Conservation (phyloP, 306 rosid genomes). For the Senna tora region DNA sequence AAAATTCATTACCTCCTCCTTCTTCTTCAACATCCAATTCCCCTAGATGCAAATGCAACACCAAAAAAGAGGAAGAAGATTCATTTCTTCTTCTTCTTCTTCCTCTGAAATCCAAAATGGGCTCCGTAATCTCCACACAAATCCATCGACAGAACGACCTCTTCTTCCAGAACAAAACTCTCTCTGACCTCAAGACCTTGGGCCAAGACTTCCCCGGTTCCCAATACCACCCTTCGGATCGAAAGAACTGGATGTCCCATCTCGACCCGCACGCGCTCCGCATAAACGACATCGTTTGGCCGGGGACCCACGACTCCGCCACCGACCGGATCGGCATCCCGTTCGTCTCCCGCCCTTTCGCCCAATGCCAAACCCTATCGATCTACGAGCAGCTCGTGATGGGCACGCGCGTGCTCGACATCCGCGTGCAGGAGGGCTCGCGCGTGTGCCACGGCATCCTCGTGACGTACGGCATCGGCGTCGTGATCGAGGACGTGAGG, state of each 20-base stretch:
- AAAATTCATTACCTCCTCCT: neutral
- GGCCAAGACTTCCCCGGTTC: conserved; percentile 66
- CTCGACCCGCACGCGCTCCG: conserved; percentile 56
- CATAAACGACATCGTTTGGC: conserved; percentile 76
- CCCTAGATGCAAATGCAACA: neutral
- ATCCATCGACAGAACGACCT: conserved; percentile 56
- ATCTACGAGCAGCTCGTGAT: conserved; percentile 66
- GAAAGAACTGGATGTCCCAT: conserved; percentile 77
- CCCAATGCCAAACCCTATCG: conserved; percentile 82
- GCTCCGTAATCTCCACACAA: conserved; percentile 64
- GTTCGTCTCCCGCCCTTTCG: conserved; percentile 79
- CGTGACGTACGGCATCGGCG: conserved; percentile 60
- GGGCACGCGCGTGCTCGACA: conserved; percentile 68
- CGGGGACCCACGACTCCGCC: conserved; percentile 91
- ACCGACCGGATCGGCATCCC: conserved; percentile 82
- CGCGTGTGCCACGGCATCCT: conserved; percentile 83
- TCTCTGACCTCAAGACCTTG: conserved; percentile 46
- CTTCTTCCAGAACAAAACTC: conserved; percentile 50
- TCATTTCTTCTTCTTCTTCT: neutral
- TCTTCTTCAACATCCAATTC: neutral
- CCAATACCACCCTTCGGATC: conserved; percentile 64
- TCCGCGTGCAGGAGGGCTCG: conserved; percentile 71
- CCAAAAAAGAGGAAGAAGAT: conserved; percentile 1
- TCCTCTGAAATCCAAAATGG: conserved; percentile 51
- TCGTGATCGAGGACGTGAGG: conserved; percentile 61